Evolutionary conservation across 2,329 filamentous ascomycete genomes (phyloP), one percentile per base, ranked within the genome.

Genomic region (Penicillium occitanis): DNA sequence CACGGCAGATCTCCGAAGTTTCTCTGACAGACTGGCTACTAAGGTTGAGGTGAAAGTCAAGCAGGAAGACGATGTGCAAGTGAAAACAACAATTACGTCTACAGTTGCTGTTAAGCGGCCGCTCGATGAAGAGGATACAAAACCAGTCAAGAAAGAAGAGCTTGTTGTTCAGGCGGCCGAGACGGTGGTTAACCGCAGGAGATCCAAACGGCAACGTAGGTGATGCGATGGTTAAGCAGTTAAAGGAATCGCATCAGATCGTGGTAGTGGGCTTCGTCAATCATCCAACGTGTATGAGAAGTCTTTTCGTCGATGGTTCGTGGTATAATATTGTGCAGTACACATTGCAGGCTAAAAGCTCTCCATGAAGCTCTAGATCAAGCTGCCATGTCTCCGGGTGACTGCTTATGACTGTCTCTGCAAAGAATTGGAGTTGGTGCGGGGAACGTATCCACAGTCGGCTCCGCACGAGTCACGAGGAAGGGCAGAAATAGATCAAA

Each of bases 1-100:
- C 74, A 96, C 95, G 0, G 96, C 95, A 0, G 93, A 99, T 74
- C 78, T 99, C 65, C 91, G 88, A 73, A 87, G 91, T 0, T 98
- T 98, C 73, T 90, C 93, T 0, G 90, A 91, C 70, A 84, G 82
- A 70, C 75, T 87, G n/a, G 75, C 74, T 70, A 75, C 76, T 40
- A 75, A 78, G 71, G 70, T 73, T 5, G 71, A 79, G 40, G 70
- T 78, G 40, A 71, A 76, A 10, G 72, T 74, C 22, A 74, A 76
- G 63, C 71, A 73, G 61, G 70, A 75, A 57, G 69, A 74, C 28
- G 70, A 76, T 40, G 69, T 73, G 5, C 69, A 75, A 58, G 68
- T 76, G 6, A 67, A 74, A 53, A 74, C 71, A 0, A 69, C 70
- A 46, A 71, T 74, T 7, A 73, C 68, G n/a, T 73, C 73, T 8